phyloP scores from a whole-genome alignment of 2,329 filamentous ascomycete species.

The Exophiala sideris region DNA sequence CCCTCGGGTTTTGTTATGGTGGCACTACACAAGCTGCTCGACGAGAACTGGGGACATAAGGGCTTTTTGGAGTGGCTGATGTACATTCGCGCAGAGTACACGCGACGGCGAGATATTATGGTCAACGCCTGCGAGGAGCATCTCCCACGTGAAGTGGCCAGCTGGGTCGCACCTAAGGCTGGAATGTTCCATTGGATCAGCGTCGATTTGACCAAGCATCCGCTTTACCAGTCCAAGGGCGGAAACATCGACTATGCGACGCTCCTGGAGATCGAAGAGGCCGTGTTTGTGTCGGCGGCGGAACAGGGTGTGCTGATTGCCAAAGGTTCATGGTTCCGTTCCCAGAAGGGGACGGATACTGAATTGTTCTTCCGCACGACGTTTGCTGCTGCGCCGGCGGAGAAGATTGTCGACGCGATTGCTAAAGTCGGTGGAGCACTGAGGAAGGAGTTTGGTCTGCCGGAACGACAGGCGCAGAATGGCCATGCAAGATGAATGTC shows the following conservation, averaged over 20 bases:
- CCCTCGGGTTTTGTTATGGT: slow-evolving; percentile 82
- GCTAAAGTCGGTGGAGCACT: slow-evolving; percentile 73
- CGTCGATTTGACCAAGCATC: slow-evolving; percentile 46
- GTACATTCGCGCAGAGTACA: slow-evolving; percentile 76
- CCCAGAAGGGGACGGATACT: slow-evolving; percentile 58
- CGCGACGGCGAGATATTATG: slow-evolving; percentile 70
- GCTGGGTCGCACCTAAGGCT: slow-evolving; percentile 74
- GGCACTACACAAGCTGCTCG: slow-evolving; percentile 80
- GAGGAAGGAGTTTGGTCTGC: slow-evolving; percentile 38
- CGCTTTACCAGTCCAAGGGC: slow-evolving; percentile 24
- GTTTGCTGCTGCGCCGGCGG: slow-evolving; percentile 73
- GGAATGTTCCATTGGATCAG: slow-evolving; percentile 78
- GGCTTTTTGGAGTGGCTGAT: slow-evolving; percentile 90
- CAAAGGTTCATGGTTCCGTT: slow-evolving; percentile 86
- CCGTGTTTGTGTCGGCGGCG: slow-evolving; percentile 76
- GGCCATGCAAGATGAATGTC: slow-evolving; percentile 14
- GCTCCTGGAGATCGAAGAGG: slow-evolving; percentile 65
- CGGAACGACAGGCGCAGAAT: slow-evolving; percentile 2
- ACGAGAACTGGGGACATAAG: slow-evolving; percentile 89
- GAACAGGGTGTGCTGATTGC: slow-evolving; percentile 75
- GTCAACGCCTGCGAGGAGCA: slow-evolving; percentile 75
- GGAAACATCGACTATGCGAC: slow-evolving; percentile 33
- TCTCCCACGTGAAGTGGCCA: slow-evolving; percentile 69
- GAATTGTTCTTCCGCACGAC: slow-evolving; percentile 87
- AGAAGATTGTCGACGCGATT: slow-evolving; percentile 70